A percentile compares a stretch with the other conserved stretches of the same genome.
These are phyloP conservation scores for Candida frijolesensis DNA, from an alignment of 1,139 yeast species.

Conservation along the genomic window DNA sequence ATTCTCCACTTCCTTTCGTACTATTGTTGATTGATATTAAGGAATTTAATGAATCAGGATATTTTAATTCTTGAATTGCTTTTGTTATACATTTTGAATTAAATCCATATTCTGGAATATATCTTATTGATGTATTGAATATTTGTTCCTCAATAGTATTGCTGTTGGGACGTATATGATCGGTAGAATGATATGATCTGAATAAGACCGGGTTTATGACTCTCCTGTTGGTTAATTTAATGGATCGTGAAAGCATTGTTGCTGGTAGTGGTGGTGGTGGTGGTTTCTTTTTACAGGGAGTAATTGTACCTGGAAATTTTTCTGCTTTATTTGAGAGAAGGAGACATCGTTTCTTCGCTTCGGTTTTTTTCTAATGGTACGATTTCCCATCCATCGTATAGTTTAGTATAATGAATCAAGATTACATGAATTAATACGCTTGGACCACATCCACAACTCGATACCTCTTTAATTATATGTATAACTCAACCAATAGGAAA, in stretches of 20 bases:
- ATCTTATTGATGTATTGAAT: constrained; percentile 38
- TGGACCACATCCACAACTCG: no score
- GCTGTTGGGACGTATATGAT: constrained; percentile 37
- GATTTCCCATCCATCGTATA: no score
- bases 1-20: constrained; percentile 38
- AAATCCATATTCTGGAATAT: constrained; percentile 75
- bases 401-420: no score
- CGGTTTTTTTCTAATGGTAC: no score
- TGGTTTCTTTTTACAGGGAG: no score
- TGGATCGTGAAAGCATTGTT: background rate
- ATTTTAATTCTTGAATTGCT: constrained; percentile 63
- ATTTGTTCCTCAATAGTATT: constrained; percentile 34
- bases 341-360: no score
- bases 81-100: constrained; percentile 57
- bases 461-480: no score
- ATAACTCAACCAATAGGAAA: no score
- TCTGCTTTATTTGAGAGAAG: no score
- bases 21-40: constrained; percentile 46
- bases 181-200: constrained; percentile 35
- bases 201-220: background rate
- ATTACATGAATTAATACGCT: no score
- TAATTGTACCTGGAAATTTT: no score
- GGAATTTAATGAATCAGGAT: constrained; percentile 68
- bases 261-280: background rate
- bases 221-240: background rate